Conservation (phyloP, 768 basidiomycete genomes). For the Phlebiopsis flavidoalba region DNA sequence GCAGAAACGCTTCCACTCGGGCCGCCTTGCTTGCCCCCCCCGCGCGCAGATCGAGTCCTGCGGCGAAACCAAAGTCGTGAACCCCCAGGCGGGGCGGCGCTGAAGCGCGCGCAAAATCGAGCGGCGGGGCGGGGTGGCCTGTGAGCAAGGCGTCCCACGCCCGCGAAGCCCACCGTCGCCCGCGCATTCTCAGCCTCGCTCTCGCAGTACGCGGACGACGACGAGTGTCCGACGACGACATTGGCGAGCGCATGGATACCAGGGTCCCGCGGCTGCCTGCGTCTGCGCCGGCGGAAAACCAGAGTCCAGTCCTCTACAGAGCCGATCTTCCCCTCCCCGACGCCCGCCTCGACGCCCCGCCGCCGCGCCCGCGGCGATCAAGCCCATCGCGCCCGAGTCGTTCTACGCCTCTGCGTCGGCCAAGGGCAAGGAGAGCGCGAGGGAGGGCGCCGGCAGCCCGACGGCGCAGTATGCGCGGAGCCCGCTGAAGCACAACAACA, state of each 20-base stretch:
- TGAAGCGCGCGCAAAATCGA: slow-evolving; percentile 53
- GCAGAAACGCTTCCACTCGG: slow-evolving; percentile 55
- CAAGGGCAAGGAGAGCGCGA: neutral
- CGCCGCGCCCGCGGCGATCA: neutral
- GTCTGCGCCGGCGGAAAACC: neutral
- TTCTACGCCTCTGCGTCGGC: neutral
- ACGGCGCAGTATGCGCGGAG: neutral
- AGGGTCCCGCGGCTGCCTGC: slow-evolving; percentile 9
- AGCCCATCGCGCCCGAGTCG: slow-evolving; percentile 1
- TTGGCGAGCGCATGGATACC: slow-evolving; percentile 24
- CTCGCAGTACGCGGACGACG: slow-evolving; percentile 38
- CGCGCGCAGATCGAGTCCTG: slow-evolving; percentile 7
- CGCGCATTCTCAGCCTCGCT: slow-evolving; percentile 35
- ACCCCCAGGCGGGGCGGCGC: slow-evolving; percentile 49
- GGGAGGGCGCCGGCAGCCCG: neutral
- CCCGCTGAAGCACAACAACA: neutral
- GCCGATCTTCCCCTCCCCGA: neutral
- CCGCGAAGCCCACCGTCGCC: slow-evolving; percentile 18
- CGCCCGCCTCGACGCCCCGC: neutral
- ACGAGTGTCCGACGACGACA: slow-evolving; percentile 28
- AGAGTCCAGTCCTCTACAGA: neutral
- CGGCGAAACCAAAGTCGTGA: slow-evolving; percentile 28
- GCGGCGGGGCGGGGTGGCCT: too few relatives aligned
- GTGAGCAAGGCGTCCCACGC: slow-evolving; percentile 12
- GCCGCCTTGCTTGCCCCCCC: slow-evolving; percentile 62